Base-by-base conservation (phyloP, 371 early-diverging fungal species). In the Neoconidiobolus thromboides region DNA sequence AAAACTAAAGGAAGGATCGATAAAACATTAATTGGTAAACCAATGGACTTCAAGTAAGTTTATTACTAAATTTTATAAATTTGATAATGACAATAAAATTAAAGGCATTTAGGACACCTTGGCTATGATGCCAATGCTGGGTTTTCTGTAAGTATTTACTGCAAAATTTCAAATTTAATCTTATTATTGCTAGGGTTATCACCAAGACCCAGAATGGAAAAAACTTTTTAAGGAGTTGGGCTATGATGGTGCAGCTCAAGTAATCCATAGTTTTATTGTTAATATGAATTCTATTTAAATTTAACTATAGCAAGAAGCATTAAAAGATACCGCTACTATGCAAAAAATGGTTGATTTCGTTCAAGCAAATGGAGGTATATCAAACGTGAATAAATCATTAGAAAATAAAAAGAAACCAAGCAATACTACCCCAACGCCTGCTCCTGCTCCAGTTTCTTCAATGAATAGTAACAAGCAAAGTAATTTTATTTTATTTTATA, bases 221-320 rank as follows among this genome's bases (percentile, higher is more conserved):
- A 76, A 76, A 43, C 71, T 93, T 15, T 83, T 89, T 66, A 77
- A 79, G 48, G 76, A 80, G 51, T 65, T 86, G 58, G 79, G 79
- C 1, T 80, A 82, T 47, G 78, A 86, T 64, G 92, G 90, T 55
- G 82, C 91, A 61, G 82, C 86, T 44, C 82, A 83, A 62, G 86
- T 55, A 68, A 71, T 48, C 68, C 74, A 52, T 74, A 77, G 55
- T 69, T 76, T 60, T 73, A 72, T 39, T 76, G 74, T 62, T 52
- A 37, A 2, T 38, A 3, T 5, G 72, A 77, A 43, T 63, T 65
- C n/a, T 69, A 71, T 38, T 79, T 72, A 26, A 26, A 26, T 26
- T 26, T 26, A 26, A 26, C 26, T 64, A 62, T 51, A 62, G 75
- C 69, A 55, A 73, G 79, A 68, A 62, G 79, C 66, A 68, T 72